These are phyloP conservation scores for Aspergillus hortae DNA, from an alignment of 2,329 filamentous ascomycete species.

Conservation along the genomic window DNA sequence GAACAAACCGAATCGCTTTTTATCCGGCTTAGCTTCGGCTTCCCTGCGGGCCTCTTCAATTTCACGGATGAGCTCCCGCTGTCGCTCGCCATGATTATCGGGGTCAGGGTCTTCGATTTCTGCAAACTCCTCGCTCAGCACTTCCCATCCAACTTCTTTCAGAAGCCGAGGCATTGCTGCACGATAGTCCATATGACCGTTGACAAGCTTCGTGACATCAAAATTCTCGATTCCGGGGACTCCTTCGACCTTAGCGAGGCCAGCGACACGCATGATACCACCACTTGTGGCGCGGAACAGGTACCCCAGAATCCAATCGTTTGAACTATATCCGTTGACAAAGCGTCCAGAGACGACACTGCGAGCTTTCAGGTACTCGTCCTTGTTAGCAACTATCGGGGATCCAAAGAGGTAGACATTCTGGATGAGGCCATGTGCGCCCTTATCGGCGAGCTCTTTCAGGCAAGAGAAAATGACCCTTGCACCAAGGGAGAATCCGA, in stretches of 20 bases:
- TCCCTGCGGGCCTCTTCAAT: constrained; percentile 91
- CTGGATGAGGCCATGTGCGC: constrained; percentile 82
- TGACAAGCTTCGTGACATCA: constrained; percentile 78
- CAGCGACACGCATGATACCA: constrained; percentile 83
- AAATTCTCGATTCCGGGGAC: constrained; percentile 85
- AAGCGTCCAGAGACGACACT: constrained; percentile 90
- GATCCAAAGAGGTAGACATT: constrained; percentile 95
- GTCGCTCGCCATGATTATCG: constrained; percentile 81
- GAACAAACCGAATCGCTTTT: constrained; percentile 72
- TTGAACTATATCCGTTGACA: constrained; percentile 88
- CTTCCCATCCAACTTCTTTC: constrained; percentile 82
- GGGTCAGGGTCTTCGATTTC: constrained; percentile 98
- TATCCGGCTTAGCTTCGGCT: constrained; percentile 74
- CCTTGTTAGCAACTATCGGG: constrained; percentile 84
- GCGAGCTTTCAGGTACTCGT: constrained; percentile 78
- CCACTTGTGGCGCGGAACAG: constrained; percentile 92
- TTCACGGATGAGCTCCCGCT: constrained; percentile 91
- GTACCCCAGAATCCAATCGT: constrained; percentile 96
- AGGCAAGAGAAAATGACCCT: constrained; percentile 91
- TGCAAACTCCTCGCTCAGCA: constrained; percentile 88
- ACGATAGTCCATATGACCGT: constrained; percentile 96
- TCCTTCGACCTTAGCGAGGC: constrained; percentile 70
- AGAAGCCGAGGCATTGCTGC: constrained; percentile 84
- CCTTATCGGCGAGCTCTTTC: constrained; percentile 77
- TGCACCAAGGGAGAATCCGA: constrained; percentile 90